Conservation (phyloP, 2,329 filamentous ascomycete genomes). For the Talaromyces atroroseus region DNA sequence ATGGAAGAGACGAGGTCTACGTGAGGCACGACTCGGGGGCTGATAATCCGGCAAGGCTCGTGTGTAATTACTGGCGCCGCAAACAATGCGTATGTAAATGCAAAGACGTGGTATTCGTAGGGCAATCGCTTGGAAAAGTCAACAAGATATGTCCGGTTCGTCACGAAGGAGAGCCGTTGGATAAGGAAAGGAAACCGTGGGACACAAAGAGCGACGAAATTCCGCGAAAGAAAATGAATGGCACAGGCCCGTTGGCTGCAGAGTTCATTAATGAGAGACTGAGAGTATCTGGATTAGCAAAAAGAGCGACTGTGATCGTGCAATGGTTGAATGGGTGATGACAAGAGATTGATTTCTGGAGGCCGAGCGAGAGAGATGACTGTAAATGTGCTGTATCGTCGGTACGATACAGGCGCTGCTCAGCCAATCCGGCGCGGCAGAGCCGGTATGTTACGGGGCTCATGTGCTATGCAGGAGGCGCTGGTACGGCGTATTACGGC, state of each 20-base stretch:
- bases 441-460: not conserved
- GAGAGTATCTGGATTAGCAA: not conserved
- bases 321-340: not conserved
- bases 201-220: slow-evolving; percentile 12
- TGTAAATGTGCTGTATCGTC: slow-evolving; percentile 4
- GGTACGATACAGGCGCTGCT: not conserved
- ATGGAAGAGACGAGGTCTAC: not conserved
- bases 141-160: slow-evolving; percentile 4
- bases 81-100: not conserved
- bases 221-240: slow-evolving; percentile 4
- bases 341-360: not conserved
- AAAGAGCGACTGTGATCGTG: slow-evolving; percentile 9
- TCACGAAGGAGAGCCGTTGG: slow-evolving; percentile 5
- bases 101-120: not conserved
- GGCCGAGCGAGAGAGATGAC: not conserved
- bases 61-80: not conserved
- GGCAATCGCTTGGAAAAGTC: not conserved
- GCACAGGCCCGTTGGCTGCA: not conserved
- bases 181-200: slow-evolving; percentile 14
- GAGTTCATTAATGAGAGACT: slow-evolving; percentile 6
- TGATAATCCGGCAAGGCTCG: not conserved
- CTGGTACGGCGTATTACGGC: slow-evolving; percentile 1
- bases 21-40: not conserved
- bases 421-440: not conserved
- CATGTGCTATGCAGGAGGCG: not conserved